Base-by-base conservation (phyloP, 2,329 filamentous ascomycete genomes). In the Fusarium sp. region DNA sequence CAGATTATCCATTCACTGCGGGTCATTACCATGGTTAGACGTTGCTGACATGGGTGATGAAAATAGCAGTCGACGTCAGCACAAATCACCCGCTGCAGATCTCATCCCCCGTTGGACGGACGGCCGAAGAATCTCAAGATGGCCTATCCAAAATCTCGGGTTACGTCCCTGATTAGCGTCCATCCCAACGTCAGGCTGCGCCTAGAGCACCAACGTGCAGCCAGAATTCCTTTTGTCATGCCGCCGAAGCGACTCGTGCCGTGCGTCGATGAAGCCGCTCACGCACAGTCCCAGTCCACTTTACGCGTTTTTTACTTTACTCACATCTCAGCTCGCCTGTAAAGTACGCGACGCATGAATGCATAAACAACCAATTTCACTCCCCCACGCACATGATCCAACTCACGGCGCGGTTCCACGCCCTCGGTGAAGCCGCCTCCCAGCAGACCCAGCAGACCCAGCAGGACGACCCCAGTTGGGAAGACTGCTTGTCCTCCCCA, bases 301-400 rank as follows among this genome's bases (percentile, higher is more conserved):
- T 37, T 45, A 59, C 62, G 62, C 52, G 62, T 64, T 43, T 45
- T 32, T 32, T 32, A 32, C 30, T 32, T 23, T 43, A 25, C 62
- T 57, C 62, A 57, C 34, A 37, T 64, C 52, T 75, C 68, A 73
- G 43, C 56, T 70, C 65, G 68, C 75, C 68, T 75, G 64, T 34
- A 27, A 37, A 41, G 54, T n/a, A 52, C 56, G 37, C 50, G 64
- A 69, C 67, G 77, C 77, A 79, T 79, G 77, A 79, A 79, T 78
- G 77, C 77, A 79, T 79, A 77, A 79, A 79, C 57, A 64, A 27
- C 72, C 76, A 79, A 79, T 79, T 79, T 79, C 71, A 78, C 64
- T 79, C 64, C 70, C 76, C 76, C 77, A 77, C 77, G 72, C 66
- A 70, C 65, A 59, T 68, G 61, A 71, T 67, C 71, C 71, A 73